phyloP scores from a whole-genome alignment of 257 asterid species.

The Lithospermum erythrorhizon region DNA sequence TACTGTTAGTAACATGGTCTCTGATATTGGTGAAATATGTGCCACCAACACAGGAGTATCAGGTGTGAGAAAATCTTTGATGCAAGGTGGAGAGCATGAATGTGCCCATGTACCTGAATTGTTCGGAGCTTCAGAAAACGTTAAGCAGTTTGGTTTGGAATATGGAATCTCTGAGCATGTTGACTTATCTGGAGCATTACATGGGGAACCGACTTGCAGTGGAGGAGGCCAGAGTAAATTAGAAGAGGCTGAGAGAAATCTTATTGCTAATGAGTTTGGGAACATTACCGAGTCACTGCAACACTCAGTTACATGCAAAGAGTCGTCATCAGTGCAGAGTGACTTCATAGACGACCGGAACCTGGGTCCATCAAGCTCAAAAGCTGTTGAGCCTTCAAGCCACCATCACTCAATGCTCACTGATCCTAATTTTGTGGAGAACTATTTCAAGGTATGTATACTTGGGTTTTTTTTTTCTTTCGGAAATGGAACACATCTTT shows the following conservation, averaged over 20 bases:
- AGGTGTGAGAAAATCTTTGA: conserved; percentile 24
- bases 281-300: conserved; percentile 22
- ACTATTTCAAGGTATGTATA: conserved; percentile 67
- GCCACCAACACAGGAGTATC: conserved; percentile 18
- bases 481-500: background rate
- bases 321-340: conserved; percentile 28
- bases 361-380: conserved; percentile 36
- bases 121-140: conserved; percentile 28
- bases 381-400: conserved; percentile 29
- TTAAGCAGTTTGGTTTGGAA: conserved; percentile 15
- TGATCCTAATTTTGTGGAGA: conserved; percentile 85
- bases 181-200: conserved; percentile 16
- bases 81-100: conserved; percentile 9
- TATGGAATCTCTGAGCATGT: conserved; percentile 23
- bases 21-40: conserved; percentile 25
- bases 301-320: conserved; percentile 20
- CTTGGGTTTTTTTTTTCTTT: background rate
- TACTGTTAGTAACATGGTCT: conserved; percentile 22
- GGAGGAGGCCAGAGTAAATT: conserved; percentile 33
- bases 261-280: conserved; percentile 25
- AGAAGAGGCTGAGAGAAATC: conserved; percentile 24
- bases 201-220: conserved; percentile 35
- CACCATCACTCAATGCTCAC: conserved; percentile 61
- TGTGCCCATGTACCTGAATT: conserved; percentile 24
- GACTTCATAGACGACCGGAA: conserved; percentile 17